phyloP scores from a whole-genome alignment of 2,329 filamentous ascomycete species.

The Orbilia quercus region DNA sequence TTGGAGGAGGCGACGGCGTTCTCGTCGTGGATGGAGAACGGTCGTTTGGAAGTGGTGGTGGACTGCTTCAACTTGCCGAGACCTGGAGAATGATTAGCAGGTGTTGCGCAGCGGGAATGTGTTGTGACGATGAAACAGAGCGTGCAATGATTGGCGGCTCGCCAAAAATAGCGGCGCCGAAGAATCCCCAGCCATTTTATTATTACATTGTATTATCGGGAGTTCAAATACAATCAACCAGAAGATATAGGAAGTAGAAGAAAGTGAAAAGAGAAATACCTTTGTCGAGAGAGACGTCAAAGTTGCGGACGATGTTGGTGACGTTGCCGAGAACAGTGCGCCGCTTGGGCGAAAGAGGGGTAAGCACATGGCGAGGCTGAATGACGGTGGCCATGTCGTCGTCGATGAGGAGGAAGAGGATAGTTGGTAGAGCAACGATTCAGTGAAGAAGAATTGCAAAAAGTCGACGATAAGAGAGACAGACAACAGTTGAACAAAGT shows the following conservation, averaged over 20 bases:
- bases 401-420: too few species aligned
- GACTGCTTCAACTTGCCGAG: too few species aligned
- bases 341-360: slow-evolving; percentile 54
- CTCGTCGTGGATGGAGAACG: slow-evolving; percentile 55
- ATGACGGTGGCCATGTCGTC: slow-evolving; percentile 50
- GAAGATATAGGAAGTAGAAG: neutral
- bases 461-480: slow-evolving; percentile 7
- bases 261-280: slow-evolving; percentile 9
- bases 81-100: slow-evolving; percentile 6
- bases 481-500: slow-evolving; percentile 28
- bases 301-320: slow-evolving; percentile 50
- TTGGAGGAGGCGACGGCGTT: slow-evolving; percentile 23
- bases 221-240: slow-evolving; percentile 11
- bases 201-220: slow-evolving; percentile 5
- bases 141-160: slow-evolving; percentile 35
- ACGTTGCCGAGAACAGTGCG: slow-evolving; percentile 50
- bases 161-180: slow-evolving; percentile 47
- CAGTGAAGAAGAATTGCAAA: slow-evolving; percentile 44
- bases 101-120: slow-evolving; percentile 31
- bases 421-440: slow-evolving; percentile 8
- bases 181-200: neutral
- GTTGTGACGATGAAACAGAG: slow-evolving; percentile 41
- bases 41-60: slow-evolving; percentile 28
- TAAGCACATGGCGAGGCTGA: slow-evolving; percentile 51
- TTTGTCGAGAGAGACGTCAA: slow-evolving; percentile 32